Evolutionary conservation across 2,329 filamentous ascomycete genomes (phyloP), one percentile per base, ranked within the genome.

Genomic region (Diaporthe eres): DNA sequence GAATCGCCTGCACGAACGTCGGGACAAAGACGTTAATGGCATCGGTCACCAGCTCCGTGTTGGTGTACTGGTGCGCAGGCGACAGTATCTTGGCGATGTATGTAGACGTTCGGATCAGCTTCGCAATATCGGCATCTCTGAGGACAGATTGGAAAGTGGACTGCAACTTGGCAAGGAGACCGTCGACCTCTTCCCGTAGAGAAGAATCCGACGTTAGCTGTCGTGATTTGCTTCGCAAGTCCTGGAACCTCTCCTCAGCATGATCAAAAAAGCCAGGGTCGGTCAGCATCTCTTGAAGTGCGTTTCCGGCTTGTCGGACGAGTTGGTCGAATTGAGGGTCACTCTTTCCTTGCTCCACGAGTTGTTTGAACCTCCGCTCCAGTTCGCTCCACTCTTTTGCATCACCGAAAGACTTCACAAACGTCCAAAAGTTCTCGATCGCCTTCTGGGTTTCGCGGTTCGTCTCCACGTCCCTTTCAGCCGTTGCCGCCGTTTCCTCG

Each of bases 261-360:
- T 94, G 89, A 63, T 96, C 94, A 80, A 97, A 94, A 84, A 98
- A 98, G 5, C 92, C 90, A 0, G 96, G 96, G 77, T 98, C 94
- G 0, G 92, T 97, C 57, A 98, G 86, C 82, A 98, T 92, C 77
- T 93, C 92, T 81, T 98, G 93, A 6, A 98, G 84, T 5, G 94
- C 91, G 73, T 92, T 91, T 15, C 93, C 94, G 42, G 96, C 86
- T 61, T 97, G 91, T 31, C 88, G 88, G 81, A 97, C 90, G 37
- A 98, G 85, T 19, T 92, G 87, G 80, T 98, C 95, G 76, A 98
- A 97, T 72, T 97, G 92, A 0, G 94, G 94, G 79, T 98, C 95
- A 47, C 91, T 92, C 76, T 93, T 88, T 3, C 93, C 91, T 81
- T 97, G 94, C 61, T 92, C 89, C 81, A 97, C 85, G 53, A 98